Conservation (phyloP, 257 asterid species). For the Solanum ahanhuiri region DNA sequence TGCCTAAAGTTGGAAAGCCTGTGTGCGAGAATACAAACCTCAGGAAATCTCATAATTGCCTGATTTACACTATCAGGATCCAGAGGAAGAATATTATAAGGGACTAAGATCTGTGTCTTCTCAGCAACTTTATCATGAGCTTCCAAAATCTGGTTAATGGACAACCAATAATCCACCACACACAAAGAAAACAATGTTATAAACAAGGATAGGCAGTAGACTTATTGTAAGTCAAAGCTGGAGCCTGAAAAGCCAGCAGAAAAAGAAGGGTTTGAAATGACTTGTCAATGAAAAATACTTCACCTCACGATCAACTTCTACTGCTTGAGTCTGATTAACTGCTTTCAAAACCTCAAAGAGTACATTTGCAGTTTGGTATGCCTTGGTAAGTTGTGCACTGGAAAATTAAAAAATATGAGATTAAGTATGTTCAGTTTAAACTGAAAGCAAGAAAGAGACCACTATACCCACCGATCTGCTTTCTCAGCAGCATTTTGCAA, state of each 20-base stretch:
- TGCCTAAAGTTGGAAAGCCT: not conserved
- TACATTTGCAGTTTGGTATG: slow-evolving; percentile 97
- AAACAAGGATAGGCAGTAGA: not conserved
- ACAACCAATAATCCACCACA: slow-evolving; percentile 8
- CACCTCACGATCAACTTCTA: slow-evolving; percentile 99
- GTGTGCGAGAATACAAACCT: slow-evolving; percentile 36
- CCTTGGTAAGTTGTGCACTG: slow-evolving; percentile 97
- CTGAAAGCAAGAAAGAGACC: slow-evolving; percentile 1
- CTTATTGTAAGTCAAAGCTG: not conserved
- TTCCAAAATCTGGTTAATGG: slow-evolving; percentile 61
- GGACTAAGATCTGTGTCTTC: slow-evolving; percentile 93
- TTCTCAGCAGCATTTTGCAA: slow-evolving; percentile 97
- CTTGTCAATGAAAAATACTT: slow-evolving; percentile 1
- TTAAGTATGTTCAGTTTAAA: not conserved
- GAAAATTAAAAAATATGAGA: slow-evolving; percentile 15
- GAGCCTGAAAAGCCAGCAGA: not conserved
- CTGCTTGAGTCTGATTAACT: slow-evolving; percentile 89
- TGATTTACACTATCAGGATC: slow-evolving; percentile 99
- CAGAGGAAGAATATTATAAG: slow-evolving; percentile 91
- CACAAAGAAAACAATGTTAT: not conserved
- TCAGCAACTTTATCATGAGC: slow-evolving; percentile 94
- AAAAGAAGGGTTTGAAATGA: not conserved
- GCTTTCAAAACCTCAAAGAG: slow-evolving; percentile 99
- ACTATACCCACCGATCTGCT: slow-evolving; percentile 77
- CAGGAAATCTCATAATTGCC: slow-evolving; percentile 96